Percentiles rank a stretch among this genome's conserved stretches.
phyloP scores from a whole-genome alignment of 495 filamentous ascomycete genomes.

The Aspergillus nidulans region DNA sequence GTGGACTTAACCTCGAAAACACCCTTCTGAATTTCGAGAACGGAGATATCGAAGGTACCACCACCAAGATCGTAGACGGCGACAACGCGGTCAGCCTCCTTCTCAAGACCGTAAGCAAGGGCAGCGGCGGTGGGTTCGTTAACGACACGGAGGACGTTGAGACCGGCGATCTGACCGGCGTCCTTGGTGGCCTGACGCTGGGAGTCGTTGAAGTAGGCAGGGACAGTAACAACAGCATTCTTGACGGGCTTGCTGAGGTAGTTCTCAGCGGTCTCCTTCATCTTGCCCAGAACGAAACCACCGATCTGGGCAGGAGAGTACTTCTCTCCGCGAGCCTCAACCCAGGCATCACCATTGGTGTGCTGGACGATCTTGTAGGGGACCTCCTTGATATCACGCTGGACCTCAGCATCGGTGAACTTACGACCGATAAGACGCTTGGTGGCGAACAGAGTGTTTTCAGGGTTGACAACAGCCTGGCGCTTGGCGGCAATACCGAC shows the following conservation, averaged over 20 bases:
- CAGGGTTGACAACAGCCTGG: constrained; percentile 97
- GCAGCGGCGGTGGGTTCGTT: constrained; percentile 96
- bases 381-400: constrained; percentile 97
- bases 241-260: constrained; percentile 85
- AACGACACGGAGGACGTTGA: constrained; percentile 94
- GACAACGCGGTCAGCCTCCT: constrained; percentile 83
- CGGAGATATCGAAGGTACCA: constrained; percentile 98
- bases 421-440: constrained; percentile 99
- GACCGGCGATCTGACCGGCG: constrained; percentile 90
- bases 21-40: constrained; percentile 95
- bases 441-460: constrained; percentile 98
- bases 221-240: constrained; percentile 95
- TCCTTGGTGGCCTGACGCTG: constrained; percentile 98
- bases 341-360: constrained; percentile 96
- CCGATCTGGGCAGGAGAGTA: constrained; percentile 98
- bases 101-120: constrained; percentile 92
- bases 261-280: constrained; percentile 96
- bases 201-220: constrained; percentile 97
- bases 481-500: constrained; percentile 99
- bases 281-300: constrained; percentile 94
- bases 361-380: constrained; percentile 99
- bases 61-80: constrained; percentile 98
- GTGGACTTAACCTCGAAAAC: constrained; percentile 99
- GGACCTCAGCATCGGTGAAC: constrained; percentile 92
- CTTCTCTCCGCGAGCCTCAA: constrained; percentile 90